These are phyloP conservation scores for Trapa bicornis DNA, from an alignment of 345 rosid genomes.

Conservation along the genomic window DNA sequence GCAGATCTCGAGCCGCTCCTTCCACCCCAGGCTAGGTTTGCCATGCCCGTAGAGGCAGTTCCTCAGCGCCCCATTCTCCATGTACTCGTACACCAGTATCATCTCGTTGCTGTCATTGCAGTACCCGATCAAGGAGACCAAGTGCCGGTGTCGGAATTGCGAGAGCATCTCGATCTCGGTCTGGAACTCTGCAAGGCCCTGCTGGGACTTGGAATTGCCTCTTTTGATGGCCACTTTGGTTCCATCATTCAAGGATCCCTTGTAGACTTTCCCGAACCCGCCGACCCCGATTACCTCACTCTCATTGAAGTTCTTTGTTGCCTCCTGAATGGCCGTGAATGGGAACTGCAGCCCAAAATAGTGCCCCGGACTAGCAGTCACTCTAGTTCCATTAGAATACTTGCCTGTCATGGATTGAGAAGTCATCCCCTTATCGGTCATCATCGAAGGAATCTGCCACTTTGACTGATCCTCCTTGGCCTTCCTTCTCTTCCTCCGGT, in stretches of 20 bases:
- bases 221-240: constrained; percentile 65
- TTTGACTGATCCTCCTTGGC: constrained; percentile 33
- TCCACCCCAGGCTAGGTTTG: constrained; percentile 53
- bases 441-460: constrained; percentile 53
- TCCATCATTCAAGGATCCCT: constrained; percentile 45
- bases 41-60: constrained; percentile 51
- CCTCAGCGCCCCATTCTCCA: constrained; percentile 72
- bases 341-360: constrained; percentile 41
- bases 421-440: constrained; percentile 22
- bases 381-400: constrained; percentile 29
- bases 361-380: constrained; percentile 26
- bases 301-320: constrained; percentile 63
- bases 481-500: constrained; percentile 20
- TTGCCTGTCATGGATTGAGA: constrained; percentile 39
- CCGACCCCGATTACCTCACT: constrained; percentile 56
- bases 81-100: constrained; percentile 66
- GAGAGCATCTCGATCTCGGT: constrained; percentile 77
- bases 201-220: constrained; percentile 61
- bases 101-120: constrained; percentile 66
- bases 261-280: constrained; percentile 74
- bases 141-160: constrained; percentile 64
- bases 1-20: constrained; percentile 53
- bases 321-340: constrained; percentile 44
- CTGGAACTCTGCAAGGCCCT: constrained; percentile 65
- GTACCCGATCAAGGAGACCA: constrained; percentile 69